Conservation (phyloP, 1,284 basidiomycete genomes). For the Cerioporus squamosus region DNA sequence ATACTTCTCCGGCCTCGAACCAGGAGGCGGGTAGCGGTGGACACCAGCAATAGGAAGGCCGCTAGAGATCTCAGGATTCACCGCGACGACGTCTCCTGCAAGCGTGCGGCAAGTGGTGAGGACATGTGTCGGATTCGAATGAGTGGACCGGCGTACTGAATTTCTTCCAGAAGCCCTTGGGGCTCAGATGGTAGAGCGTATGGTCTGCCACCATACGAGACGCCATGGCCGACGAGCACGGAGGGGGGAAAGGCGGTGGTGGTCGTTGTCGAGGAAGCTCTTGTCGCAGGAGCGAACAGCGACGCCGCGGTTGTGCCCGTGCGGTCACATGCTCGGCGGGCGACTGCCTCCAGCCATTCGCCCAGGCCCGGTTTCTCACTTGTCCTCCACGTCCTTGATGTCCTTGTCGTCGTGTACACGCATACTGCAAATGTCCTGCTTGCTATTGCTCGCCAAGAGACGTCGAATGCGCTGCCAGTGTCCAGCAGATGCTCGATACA, state of each 20-base stretch:
- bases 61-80: constrained; percentile 91
- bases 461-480: background rate
- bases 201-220: constrained; percentile 79
- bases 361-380: background rate
- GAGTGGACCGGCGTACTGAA: constrained; percentile 64
- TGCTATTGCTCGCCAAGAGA: constrained; percentile 2
- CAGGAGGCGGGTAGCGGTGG: constrained; percentile 88
- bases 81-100: constrained; percentile 72
- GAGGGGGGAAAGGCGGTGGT: constrained; percentile 12
- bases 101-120: background rate
- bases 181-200: constrained; percentile 85
- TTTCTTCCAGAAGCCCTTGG: constrained; percentile 94
- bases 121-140: background rate
- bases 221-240: constrained; percentile 53
- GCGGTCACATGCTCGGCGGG: constrained; percentile 16
- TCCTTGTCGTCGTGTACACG: background rate
- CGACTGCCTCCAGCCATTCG: background rate
- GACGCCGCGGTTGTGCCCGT: constrained; percentile 17
- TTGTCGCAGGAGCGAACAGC: constrained; percentile 8
- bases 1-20: constrained; percentile 84
- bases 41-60: constrained; percentile 82
- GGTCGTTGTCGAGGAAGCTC: constrained; percentile 17
- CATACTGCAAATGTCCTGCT: constrained; percentile 1
- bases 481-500: background rate
- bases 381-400: background rate